Evolutionary conservation across 805 yeast genomes (phyloP).

Genomic region (Hanseniaspora vineae): DNA sequence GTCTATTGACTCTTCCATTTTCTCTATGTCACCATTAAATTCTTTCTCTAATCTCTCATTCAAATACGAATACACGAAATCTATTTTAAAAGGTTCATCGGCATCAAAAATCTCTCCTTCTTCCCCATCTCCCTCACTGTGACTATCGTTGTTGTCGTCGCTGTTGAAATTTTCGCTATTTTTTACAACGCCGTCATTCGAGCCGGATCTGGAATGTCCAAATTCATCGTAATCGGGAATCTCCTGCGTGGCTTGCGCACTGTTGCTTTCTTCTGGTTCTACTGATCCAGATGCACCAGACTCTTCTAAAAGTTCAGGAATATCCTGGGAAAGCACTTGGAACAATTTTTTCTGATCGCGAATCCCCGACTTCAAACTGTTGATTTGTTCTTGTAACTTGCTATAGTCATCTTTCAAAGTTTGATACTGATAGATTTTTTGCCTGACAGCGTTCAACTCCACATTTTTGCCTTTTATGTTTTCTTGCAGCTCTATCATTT

Average conservation of each 20-base stretch:
- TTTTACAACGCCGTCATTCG: background rate
- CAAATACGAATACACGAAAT: conserved; percentile 45
- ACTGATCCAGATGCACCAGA: background rate
- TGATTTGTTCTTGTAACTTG: conserved; percentile 40
- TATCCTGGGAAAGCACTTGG: conserved; percentile 5
- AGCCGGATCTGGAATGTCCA: no score
- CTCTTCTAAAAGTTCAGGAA: background rate
- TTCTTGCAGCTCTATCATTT: conserved; percentile 39
- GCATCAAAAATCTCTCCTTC: conserved; percentile 58
- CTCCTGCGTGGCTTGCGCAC: background rate
- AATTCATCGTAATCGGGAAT: no score
- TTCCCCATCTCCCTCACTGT: background rate
- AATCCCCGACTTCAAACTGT: conserved; percentile 50
- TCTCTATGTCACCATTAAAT: conserved; percentile 19
- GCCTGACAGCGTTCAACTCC: conserved; percentile 34
- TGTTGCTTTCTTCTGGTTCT: background rate
- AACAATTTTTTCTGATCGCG: conserved; percentile 49
- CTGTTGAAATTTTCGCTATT: background rate
- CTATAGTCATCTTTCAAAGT: conserved; percentile 29
- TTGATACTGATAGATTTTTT: conserved; percentile 40
- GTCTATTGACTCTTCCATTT: conserved; percentile 10
- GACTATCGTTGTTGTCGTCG: background rate
- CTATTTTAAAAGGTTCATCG: conserved; percentile 79
- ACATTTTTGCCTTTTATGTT: conserved; percentile 46
- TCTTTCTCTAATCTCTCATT: conserved; percentile 26